A percentile compares a stretch with the other conserved stretches of the same genome.
Conservation (phyloP, 768 basidiomycete genomes). For the Lentinula edodes region DNA sequence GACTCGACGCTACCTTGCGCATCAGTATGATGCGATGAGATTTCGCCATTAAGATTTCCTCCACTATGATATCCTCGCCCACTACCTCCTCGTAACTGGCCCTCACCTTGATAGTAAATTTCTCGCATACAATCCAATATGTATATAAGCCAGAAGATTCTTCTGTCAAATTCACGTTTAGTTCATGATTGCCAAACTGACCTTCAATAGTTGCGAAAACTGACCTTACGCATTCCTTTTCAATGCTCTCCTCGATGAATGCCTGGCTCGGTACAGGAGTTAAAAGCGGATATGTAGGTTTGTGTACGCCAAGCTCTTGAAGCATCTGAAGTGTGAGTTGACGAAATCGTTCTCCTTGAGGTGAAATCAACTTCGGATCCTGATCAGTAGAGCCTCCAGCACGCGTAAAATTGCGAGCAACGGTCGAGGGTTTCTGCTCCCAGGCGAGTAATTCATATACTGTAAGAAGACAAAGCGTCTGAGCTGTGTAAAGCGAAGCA, state of each 20-base stretch:
- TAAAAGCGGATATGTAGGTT: conserved; percentile 54
- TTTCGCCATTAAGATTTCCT: too few relatives aligned
- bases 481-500: conserved; percentile 64
- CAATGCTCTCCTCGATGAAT: conserved; percentile 56
- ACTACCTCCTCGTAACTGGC: conserved; percentile 1
- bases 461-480: conserved; percentile 70
- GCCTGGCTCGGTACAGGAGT: conserved; percentile 55
- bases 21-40: background rate
- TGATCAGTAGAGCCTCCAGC: background rate
- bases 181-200: background rate
- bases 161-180: background rate
- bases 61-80: background rate
- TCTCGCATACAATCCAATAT: conserved; percentile 5
- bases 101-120: conserved; percentile 7
- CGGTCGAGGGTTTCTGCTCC: conserved; percentile 30
- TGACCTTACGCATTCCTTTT: conserved; percentile 70
- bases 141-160: conserved; percentile 9
- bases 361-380: background rate
- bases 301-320: conserved; percentile 59
- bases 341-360: conserved; percentile 15
- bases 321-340: conserved; percentile 66
- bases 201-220: background rate
- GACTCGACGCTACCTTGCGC: background rate
- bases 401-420: conserved; percentile 8
- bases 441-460: conserved; percentile 53